Evolutionary conservation across 306 rosid genomes (phyloP).

Genomic region (Medicago truncatula): MtrunA17r5.0-ANR NC_053042.1:14121001-14121500

Average conservation of each 20-base stretch:
- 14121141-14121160: constrained; percentile 77
- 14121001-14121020: constrained; percentile 99
- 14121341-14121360: constrained; percentile 34
- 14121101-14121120: constrained; percentile 57
- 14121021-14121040: constrained; percentile 96
- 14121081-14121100: constrained; percentile 63
- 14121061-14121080: constrained; percentile 73
- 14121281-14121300: constrained; percentile 20
- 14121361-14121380: constrained; percentile 15
- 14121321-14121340: constrained; percentile 18
- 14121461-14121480: not conserved
- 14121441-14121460: not conserved
- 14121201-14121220: constrained; percentile 40
- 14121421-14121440: not conserved
- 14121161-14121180: constrained; percentile 92
- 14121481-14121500: not conserved
- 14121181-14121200: constrained; percentile 89
- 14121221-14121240: constrained; percentile 34
- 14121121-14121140: constrained; percentile 65
- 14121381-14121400: not conserved
- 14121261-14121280: constrained; percentile 17
- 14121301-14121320: constrained; percentile 11
- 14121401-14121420: not conserved
- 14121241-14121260: constrained; percentile 6
- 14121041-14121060: constrained; percentile 92